Percentiles rank a stretch among this genome's conserved stretches.
These are phyloP conservation scores for Helianthus annuus DNA, from an alignment of 129 eudicot species.

Conservation along the genomic window HanXRQr2.0-SUNRISE NC_035446.2:127348403-127348902, in stretches of 20 bases:
- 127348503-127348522: slow-evolving; percentile 91
- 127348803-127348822: neutral
- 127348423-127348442: slow-evolving; percentile 45
- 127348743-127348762: slow-evolving; percentile 46
- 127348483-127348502: slow-evolving; percentile 91
- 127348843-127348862: slow-evolving; percentile 6
- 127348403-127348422: slow-evolving; percentile 69
- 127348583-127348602: slow-evolving; percentile 61
- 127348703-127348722: slow-evolving; percentile 95
- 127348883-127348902: slow-evolving; percentile 66
- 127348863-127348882: slow-evolving; percentile 7
- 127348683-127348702: slow-evolving; percentile 94
- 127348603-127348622: slow-evolving; percentile 67
- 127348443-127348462: slow-evolving; percentile 81
- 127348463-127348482: slow-evolving; percentile 74
- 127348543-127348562: slow-evolving; percentile 97
- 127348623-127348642: slow-evolving; percentile 91
- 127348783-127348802: slow-evolving; percentile 65
- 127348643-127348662: slow-evolving; percentile 92
- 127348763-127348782: slow-evolving; percentile 44
- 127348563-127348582: slow-evolving; percentile 88
- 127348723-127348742: slow-evolving; percentile 87
- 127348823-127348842: neutral
- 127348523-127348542: slow-evolving; percentile 91
- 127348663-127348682: slow-evolving; percentile 92